A percentile compares a stretch with the other conserved stretches of the same genome.
phyloP scores from a whole-genome alignment of 352 stramenopile species.

The Phytophthora brassicae region DNA sequence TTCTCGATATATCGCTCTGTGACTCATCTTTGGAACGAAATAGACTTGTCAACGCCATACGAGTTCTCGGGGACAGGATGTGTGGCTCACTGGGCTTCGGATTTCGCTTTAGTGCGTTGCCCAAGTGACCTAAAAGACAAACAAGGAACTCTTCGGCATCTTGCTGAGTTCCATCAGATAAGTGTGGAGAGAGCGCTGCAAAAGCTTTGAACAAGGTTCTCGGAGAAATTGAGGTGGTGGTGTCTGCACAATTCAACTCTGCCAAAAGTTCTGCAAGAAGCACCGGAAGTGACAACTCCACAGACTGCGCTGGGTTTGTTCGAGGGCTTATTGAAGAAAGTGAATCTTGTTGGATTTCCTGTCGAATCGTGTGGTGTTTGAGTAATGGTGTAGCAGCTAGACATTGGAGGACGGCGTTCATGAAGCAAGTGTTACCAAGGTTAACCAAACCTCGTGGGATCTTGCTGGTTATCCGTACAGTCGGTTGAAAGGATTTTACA shows the following conservation, averaged over 20 bases:
- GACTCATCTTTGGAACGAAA: conserved; percentile 12
- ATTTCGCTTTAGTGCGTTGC: conserved; percentile 90
- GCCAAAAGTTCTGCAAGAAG: conserved; percentile 85
- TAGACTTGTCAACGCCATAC: conserved; percentile 25
- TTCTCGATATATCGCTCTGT: not conserved
- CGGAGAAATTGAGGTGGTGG: conserved; percentile 50
- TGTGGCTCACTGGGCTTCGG: conserved; percentile 48
- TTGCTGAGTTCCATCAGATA: conserved; percentile 93
- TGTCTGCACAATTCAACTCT: conserved; percentile 29
- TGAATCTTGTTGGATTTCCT: conserved; percentile 26
- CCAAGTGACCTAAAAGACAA: conserved; percentile 91
- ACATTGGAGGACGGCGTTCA: conserved; percentile 88
- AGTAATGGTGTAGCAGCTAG: conserved; percentile 91
- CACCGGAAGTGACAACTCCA: conserved; percentile 44
- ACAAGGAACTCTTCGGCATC: conserved; percentile 95
- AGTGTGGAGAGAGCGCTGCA: conserved; percentile 79
- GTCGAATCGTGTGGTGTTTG: conserved; percentile 88
- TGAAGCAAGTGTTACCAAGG: conserved; percentile 83
- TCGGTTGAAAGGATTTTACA: not conserved
- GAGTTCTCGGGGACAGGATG: conserved; percentile 36
- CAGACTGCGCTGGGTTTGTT: conserved; percentile 2
- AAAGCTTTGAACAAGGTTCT: conserved; percentile 77
- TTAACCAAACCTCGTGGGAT: conserved; percentile 47
- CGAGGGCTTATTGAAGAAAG: not conserved
- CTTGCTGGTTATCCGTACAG: not conserved